These are phyloP conservation scores for Chlorella sp. DNA, from an alignment of 139 green algal genomes.

Conservation along the genomic window DNA sequence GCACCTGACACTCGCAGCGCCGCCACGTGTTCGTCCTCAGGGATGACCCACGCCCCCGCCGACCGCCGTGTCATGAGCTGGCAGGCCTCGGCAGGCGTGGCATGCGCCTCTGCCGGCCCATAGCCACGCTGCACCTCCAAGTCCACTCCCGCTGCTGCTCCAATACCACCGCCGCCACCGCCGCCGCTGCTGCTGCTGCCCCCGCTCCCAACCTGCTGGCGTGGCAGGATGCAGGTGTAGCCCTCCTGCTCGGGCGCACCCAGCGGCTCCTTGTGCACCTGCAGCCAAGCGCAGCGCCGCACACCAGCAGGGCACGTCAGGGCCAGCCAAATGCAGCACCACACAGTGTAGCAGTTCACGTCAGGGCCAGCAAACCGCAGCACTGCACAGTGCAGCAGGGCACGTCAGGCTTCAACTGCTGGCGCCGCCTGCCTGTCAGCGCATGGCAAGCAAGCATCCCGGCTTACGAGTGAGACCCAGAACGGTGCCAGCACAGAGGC, in stretches of 20 bases:
- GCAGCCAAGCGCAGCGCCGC: background rate
- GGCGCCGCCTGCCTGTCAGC: background rate
- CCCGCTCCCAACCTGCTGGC: background rate
- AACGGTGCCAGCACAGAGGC: background rate
- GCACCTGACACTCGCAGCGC: conserved; percentile 19
- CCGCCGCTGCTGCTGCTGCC: background rate
- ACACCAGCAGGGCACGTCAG: background rate
- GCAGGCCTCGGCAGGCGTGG: conserved; percentile 21
- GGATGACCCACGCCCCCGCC: conserved; percentile 9
- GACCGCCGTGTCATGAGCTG: conserved; percentile 36
- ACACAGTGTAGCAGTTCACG: too few species aligned
- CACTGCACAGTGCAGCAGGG: too few species aligned
- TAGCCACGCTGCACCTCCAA: conserved; percentile 33
- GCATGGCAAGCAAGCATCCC: background rate
- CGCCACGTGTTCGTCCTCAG: background rate
- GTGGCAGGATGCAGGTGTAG: conserved; percentile 42
- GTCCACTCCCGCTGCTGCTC: background rate
- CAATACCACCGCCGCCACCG: background rate
- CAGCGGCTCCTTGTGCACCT: conserved; percentile 57
- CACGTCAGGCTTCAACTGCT: background rate
- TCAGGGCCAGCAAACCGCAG: too few species aligned
- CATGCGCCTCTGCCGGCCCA: conserved; percentile 24
- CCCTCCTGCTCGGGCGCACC: conserved; percentile 53
- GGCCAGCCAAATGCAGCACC: too few species aligned
- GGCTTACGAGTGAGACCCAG: too few species aligned